Conservation (phyloP, 768 basidiomycete genomes). For the Mycena indigotica region DNA sequence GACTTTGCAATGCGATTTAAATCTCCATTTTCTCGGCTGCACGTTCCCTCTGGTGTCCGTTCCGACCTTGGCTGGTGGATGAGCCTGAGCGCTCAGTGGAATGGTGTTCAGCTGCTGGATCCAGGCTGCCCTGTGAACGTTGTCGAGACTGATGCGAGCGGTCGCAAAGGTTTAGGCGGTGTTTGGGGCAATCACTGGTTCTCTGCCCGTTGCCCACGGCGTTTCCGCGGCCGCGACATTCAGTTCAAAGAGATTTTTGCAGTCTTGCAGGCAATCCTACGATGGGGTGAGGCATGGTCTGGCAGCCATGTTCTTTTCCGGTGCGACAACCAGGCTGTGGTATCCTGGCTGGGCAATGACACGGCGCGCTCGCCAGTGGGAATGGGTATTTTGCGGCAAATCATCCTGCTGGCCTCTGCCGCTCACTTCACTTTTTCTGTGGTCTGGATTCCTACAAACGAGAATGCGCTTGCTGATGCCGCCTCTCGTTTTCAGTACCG, state of each 20-base stretch:
- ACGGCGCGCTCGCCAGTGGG: slow-evolving; percentile 4
- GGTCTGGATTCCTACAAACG: slow-evolving; percentile 14
- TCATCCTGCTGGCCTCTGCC: slow-evolving; percentile 7
- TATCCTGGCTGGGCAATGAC: slow-evolving; percentile 15
- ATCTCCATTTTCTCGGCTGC: slow-evolving; percentile 20
- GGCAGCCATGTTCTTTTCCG: slow-evolving; percentile 32
- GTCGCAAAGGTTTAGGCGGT: slow-evolving; percentile 33
- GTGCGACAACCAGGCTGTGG: slow-evolving; percentile 32
- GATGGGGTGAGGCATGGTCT: slow-evolving; percentile 30
- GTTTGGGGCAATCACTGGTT: slow-evolving; percentile 29
- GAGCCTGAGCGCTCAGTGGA: slow-evolving; percentile 29
- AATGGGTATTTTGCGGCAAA: slow-evolving; percentile 7
- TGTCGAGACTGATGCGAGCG: slow-evolving; percentile 37
- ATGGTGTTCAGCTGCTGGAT: slow-evolving; percentile 28
- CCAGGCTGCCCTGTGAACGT: slow-evolving; percentile 13
- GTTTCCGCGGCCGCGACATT: slow-evolving; percentile 28
- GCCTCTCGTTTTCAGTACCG: slow-evolving; percentile 22
- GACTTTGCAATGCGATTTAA: slow-evolving; percentile 32
- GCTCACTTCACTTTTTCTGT: slow-evolving; percentile 20
- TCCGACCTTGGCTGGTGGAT: slow-evolving; percentile 38
- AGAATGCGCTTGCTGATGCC: slow-evolving; percentile 17
- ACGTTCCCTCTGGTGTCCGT: slow-evolving; percentile 25
- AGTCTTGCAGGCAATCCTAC: slow-evolving; percentile 32
- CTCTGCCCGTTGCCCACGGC: slow-evolving; percentile 25
- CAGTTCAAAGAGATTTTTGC: slow-evolving; percentile 38